phyloP scores from a whole-genome alignment of 495 filamentous ascomycete genomes.

The Rostrohypoxylon terebratum region DNA sequence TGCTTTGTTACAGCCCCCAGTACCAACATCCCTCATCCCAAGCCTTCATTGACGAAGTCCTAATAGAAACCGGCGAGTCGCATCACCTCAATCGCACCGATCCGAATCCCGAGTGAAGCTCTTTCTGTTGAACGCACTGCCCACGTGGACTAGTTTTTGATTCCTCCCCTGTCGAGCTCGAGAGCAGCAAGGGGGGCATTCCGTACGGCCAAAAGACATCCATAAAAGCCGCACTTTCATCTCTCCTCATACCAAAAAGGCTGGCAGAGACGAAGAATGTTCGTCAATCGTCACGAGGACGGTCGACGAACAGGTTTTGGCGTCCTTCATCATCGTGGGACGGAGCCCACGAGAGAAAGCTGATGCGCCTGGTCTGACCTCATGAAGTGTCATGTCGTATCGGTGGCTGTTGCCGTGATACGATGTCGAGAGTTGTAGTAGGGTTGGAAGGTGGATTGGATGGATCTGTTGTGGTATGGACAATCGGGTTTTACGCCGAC shows the following conservation, averaged over 20 bases:
- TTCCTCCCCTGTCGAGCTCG: constrained; percentile 72
- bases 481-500: constrained; percentile 40
- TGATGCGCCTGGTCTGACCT: constrained; percentile 79
- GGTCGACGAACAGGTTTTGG: constrained; percentile 61
- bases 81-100: constrained; percentile 50
- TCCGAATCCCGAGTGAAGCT: constrained; percentile 57
- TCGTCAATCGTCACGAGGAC: constrained; percentile 45
- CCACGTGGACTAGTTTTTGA: constrained; percentile 88
- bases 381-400: constrained; percentile 57
- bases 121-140: constrained; percentile 79
- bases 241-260: constrained; percentile 56
- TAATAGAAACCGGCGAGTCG: constrained; percentile 54
- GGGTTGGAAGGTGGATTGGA: constrained; percentile 42
- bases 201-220: constrained; percentile 85
- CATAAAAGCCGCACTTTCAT: constrained; percentile 79
- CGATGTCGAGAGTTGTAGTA: constrained; percentile 51
- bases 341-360: constrained; percentile 68
- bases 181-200: constrained; percentile 66
- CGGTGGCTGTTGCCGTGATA: constrained; percentile 57
- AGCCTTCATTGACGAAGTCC: constrained; percentile 55
- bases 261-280: constrained; percentile 52
- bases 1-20: constrained; percentile 17
- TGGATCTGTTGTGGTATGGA: constrained; percentile 27
- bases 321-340: constrained; percentile 70
- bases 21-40: constrained; percentile 38